Evolutionary conservation across 2,329 filamentous ascomycete genomes (phyloP).

Genomic region (Leptoxyphium fumago): DNA sequence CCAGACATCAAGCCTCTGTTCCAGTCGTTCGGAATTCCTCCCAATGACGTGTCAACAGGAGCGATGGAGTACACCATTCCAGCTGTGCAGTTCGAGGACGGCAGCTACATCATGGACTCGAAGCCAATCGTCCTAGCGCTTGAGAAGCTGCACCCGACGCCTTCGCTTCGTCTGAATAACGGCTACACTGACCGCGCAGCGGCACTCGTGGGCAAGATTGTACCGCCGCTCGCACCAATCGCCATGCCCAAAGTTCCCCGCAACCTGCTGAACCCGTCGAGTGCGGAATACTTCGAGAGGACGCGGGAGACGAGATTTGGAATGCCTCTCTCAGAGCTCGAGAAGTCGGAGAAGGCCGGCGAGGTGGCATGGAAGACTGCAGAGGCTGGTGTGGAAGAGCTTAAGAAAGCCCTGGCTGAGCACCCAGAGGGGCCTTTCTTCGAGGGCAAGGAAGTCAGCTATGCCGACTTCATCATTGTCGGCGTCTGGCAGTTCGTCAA

Average conservation of each 20-base stretch:
- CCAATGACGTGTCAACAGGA: constrained; percentile 27
- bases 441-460: constrained; percentile 39
- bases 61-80: constrained; percentile 40
- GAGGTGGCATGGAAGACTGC: constrained; percentile 36
- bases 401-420: constrained; percentile 36
- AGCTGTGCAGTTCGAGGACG: constrained; percentile 40
- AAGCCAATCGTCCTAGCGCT: constrained; percentile 43
- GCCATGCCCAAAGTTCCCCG: constrained; percentile 36
- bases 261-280: constrained; percentile 36
- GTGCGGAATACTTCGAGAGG: constrained; percentile 39
- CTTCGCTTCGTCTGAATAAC: constrained; percentile 43
- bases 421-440: constrained; percentile 46
- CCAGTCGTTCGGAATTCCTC: constrained; percentile 34
- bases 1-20: constrained; percentile 43
- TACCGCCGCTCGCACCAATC: constrained; percentile 26
- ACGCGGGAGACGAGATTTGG: constrained; percentile 38
- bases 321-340: constrained; percentile 36
- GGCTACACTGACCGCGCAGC: constrained; percentile 26
- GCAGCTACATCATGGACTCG: constrained; percentile 50
- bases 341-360: constrained; percentile 26
- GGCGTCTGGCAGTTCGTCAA: constrained; percentile 30
- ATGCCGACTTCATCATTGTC: constrained; percentile 42
- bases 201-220: constrained; percentile 26
- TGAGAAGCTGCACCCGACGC: constrained; percentile 44
- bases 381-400: constrained; percentile 21